phyloP scores from a whole-genome alignment of 768 basidiomycete species.

The Russula griseocarnosa region DNA sequence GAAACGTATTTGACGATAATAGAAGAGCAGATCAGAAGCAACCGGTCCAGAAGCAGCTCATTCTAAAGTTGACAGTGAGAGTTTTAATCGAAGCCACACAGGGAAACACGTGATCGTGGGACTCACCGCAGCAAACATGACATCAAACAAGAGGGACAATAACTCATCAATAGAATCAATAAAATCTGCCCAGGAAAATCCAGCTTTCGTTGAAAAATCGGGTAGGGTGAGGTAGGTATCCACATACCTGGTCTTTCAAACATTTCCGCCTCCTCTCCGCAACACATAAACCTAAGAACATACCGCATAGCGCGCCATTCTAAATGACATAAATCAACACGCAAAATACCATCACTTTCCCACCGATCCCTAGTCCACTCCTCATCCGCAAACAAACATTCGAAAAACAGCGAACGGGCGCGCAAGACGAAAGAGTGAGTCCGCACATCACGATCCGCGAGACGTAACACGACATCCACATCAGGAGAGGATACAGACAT shows the following conservation, averaged over 20 bases:
- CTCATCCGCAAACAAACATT: slow-evolving; percentile 73
- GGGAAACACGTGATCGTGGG: not conserved
- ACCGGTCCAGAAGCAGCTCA: slow-evolving; percentile 82
- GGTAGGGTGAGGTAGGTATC: not conserved
- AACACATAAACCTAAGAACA: slow-evolving; percentile 74
- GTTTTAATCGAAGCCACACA: not conserved
- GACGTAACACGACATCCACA: slow-evolving; percentile 68
- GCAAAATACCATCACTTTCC: slow-evolving; percentile 47
- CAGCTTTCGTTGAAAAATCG: not conserved
- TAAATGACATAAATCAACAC: slow-evolving; percentile 69
- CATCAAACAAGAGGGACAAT: slow-evolving; percentile 81
- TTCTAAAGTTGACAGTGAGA: slow-evolving; percentile 49
- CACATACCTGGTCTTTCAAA: slow-evolving; percentile 67
- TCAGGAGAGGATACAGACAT: slow-evolving; percentile 50
- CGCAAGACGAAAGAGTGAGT: slow-evolving; percentile 76
- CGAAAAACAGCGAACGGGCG: slow-evolving; percentile 79
- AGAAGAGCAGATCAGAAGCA: slow-evolving; percentile 77
- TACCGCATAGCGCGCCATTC: slow-evolving; percentile 69
- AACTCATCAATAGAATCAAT: slow-evolving; percentile 64
- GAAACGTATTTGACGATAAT: slow-evolving; percentile 65
- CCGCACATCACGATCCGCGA: slow-evolving; percentile 61
- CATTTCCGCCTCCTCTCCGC: slow-evolving; percentile 60
- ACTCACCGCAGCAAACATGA: slow-evolving; percentile 79
- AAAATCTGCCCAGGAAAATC: slow-evolving; percentile 46
- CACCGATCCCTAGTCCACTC: slow-evolving; percentile 75